Evolutionary conservation across 2,329 filamentous ascomycete genomes (phyloP), one percentile per base, ranked within the genome.

Genomic region (Madurella mycetomatis): DNA sequence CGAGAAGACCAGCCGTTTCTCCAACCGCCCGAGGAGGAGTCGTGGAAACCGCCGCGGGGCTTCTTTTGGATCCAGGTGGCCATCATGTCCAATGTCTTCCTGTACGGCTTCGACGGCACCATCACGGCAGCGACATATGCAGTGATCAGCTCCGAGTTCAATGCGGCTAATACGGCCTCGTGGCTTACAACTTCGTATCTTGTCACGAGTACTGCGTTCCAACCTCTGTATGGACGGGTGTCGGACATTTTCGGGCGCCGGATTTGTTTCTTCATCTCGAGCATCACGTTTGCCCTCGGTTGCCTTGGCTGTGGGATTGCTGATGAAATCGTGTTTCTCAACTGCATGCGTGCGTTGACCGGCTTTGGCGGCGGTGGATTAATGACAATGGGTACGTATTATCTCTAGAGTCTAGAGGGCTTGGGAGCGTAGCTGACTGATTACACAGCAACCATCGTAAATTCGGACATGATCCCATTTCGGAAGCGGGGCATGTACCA

Each of bases 161-260:
- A 82, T 58, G 81, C 86, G 2, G 84, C 85, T 11, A 88, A 90
- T 64, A 82, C 83, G 11, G 86, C 87, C 1, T 88, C 86, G 0
- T 90, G 87, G 87, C 72, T 90, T 18, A 87, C 85, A 1, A 90
- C 86, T 0, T 82, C 85, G 0, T 90, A 89, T 63, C 75, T 90
- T 18, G 74, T 90, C 54, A 88, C 86, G 0, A 84, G 80, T 5
- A 88, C 86, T 1, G 84, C 85, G 1, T 86, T 89, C 50, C 84
- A 89, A 65, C 86, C 86, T 0, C 74, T 90, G 0, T 88, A 87
- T 62, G 86, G 86, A 1, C 80, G 86, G 1, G 73, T 89, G 3
- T 88, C 85, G 0, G 86, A 90, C 64, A 84, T 86, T 5, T 79
- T 88, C 53, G 86, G 86, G 1, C 76, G 85, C 4, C 77, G 82